Evolutionary conservation across 1,139 yeast species (phyloP), one percentile per base, ranked within the genome.

Genomic region (Hansenula lynferdii): DNA sequence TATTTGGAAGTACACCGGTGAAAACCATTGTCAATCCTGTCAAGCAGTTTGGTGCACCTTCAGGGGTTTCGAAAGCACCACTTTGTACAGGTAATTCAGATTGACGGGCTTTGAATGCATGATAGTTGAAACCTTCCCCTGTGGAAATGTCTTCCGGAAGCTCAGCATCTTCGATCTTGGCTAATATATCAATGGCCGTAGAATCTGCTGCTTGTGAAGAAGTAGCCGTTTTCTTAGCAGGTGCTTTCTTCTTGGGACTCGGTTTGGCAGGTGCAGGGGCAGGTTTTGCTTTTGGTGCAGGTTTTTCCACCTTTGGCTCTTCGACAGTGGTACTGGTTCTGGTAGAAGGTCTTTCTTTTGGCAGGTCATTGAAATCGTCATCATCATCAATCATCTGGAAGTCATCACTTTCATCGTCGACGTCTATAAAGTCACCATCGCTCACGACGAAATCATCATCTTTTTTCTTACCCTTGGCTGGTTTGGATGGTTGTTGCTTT

Each of bases 11-110:
- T 6, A 80, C 77, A 25, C 99, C 99, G 0, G 98, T 92, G 56
- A 94, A 92, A 0, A 94, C 97, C 48, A 92, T 84, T 0, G 95
- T 87, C 35, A 92, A 63, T 0, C 98, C 98, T 1, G 81, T 70
- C 29, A 90, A 64, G 62, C 97, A 90, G 56, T 87, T 80, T 3
- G 89, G 85, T 17, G 80, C 73, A 0, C 96, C 96, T 47, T 73
- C 79, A 0, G 96, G 95, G 16, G 83, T 64, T n/a, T 71, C 76
- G 29, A 53, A 36, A 14, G 26, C 47, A 11, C 55, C 56, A 1
- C 61, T 24, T 17, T 58, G 50, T 15, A 53, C 59, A 6, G 60
- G 65, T 27, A 57, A 59, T 28, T 59, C 59, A 11, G 66, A 54
- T 39, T 65, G 70, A 42, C 67, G 68, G 12, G 74, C 70, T 49